These are phyloP conservation scores for Salvia rosmarinus DNA, from an alignment of 257 asterid species.

Conservation along the genomic window DNA sequence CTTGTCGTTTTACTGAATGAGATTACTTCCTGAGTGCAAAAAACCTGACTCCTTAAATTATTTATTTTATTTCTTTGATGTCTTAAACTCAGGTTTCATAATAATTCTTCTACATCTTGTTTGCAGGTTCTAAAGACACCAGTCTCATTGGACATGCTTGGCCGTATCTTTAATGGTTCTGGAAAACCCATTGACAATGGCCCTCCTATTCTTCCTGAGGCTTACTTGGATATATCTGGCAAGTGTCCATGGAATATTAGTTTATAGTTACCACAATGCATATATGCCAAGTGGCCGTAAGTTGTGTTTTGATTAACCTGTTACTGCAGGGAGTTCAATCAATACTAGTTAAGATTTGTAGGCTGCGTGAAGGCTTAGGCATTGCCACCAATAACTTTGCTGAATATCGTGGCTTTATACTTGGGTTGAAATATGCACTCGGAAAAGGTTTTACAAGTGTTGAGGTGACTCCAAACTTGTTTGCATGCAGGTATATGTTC, in stretches of 20 bases:
- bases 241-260: conserved; percentile 40
- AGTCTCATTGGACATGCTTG: conserved; percentile 70
- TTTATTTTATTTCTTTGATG: conserved; percentile 3
- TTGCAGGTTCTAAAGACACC: conserved; percentile 62
- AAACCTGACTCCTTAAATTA: not conserved
- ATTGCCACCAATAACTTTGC: conserved; percentile 88
- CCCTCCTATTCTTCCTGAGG: conserved; percentile 98
- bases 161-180: conserved; percentile 69
- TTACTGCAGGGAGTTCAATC: conserved; percentile 86
- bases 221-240: conserved; percentile 98
- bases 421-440: conserved; percentile 85
- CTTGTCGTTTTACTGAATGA: not conserved
- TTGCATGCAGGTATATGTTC: conserved; percentile 87
- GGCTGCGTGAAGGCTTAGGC: conserved; percentile 96
- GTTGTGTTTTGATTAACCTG: conserved; percentile 30
- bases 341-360: conserved; percentile 90
- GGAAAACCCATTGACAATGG: conserved; percentile 97
- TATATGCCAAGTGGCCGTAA: not conserved
- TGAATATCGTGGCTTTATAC: conserved; percentile 89
- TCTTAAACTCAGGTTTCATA: not conserved
- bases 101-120: conserved; percentile 21
- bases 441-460: conserved; percentile 81
- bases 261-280: conserved; percentile 15
- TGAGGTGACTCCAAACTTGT: conserved; percentile 97
- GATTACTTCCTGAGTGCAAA: conserved; percentile 1